phyloP scores from a whole-genome alignment of 2,329 filamentous ascomycete genomes.

The Xylaria sp. region DNA sequence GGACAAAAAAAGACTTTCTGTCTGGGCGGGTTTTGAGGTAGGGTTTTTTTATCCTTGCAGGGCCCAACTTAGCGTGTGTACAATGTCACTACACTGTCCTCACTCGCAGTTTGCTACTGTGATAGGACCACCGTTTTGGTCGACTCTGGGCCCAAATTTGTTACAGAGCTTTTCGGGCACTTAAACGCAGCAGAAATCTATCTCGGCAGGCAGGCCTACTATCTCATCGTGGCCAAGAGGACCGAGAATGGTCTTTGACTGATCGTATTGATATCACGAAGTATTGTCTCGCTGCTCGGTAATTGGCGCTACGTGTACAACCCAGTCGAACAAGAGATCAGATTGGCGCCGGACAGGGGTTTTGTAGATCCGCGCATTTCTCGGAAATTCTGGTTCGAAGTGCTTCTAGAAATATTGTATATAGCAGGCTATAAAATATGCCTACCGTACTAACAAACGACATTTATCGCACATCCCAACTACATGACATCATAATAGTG shows the following conservation, averaged over 20 bases:
- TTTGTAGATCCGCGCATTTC: constrained; percentile 49
- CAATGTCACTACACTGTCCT: constrained; percentile 7
- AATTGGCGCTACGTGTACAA: constrained; percentile 23
- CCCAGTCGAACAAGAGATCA: constrained; percentile 26
- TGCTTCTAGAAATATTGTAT: constrained; percentile 28
- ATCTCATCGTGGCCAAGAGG: not conserved
- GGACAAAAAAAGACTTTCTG: constrained; percentile 4
- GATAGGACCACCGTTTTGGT: not conserved
- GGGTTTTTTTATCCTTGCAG: constrained; percentile 14
- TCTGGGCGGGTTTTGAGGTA: not conserved
- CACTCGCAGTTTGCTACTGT: constrained; percentile 3
- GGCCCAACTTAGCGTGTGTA: constrained; percentile 5
- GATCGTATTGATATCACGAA: not conserved
- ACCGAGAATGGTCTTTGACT: not conserved
- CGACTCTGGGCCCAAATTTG: not conserved
- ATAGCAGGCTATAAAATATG: not conserved
- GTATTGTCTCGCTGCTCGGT: constrained; percentile 28
- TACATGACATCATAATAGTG: not conserved
- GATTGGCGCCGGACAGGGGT: constrained; percentile 42
- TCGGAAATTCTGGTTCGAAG: constrained; percentile 45
- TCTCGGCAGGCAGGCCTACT: not conserved
- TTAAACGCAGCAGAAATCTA: too few species aligned
- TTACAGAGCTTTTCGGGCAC: not conserved
- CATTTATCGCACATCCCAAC: not conserved
- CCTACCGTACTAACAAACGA: constrained; percentile 1